Evolutionary conservation across 148 eudicot genomes (phyloP).

Genomic region (Nepenthes gracilis): DNA sequence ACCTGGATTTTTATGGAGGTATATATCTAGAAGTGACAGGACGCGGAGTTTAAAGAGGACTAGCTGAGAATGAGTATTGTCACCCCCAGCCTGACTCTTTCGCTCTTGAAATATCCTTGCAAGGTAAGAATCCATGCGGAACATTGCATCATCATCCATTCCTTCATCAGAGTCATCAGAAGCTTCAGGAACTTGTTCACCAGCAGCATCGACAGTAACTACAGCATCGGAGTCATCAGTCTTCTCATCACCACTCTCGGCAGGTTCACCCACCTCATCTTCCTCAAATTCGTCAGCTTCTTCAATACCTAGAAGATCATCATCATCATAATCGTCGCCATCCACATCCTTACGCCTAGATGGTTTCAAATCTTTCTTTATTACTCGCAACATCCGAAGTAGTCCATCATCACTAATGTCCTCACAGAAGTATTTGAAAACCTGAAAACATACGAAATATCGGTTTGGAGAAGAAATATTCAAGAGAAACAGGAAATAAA

Average conservation of each 20-base stretch:
- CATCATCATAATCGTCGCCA: slow-evolving; percentile 45
- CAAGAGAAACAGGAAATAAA: no score
- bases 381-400: slow-evolving; percentile 72
- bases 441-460: slow-evolving; percentile 30
- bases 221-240: slow-evolving; percentile 35
- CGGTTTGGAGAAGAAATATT: no score
- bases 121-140: slow-evolving; percentile 72
- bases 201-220: slow-evolving; percentile 6
- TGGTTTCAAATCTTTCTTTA: slow-evolving; percentile 94
- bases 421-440: slow-evolving; percentile 61
- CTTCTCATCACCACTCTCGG: slow-evolving; percentile 29
- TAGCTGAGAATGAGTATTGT: slow-evolving; percentile 84
- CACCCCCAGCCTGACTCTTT: slow-evolving; percentile 78
- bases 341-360: slow-evolving; percentile 59
- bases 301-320: slow-evolving; percentile 59
- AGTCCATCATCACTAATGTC: slow-evolving; percentile 74
- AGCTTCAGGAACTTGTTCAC: slow-evolving; percentile 22
- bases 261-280: slow-evolving; percentile 50
- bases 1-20: slow-evolving; percentile 88
- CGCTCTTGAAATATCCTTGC: slow-evolving; percentile 61
- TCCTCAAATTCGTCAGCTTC: slow-evolving; percentile 76
- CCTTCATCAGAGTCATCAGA: slow-evolving; percentile 78
- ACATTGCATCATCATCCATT: slow-evolving; percentile 99
- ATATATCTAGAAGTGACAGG: slow-evolving; percentile 83
- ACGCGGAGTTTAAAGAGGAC: slow-evolving; percentile 90